Conservation (phyloP, 768 basidiomycete genomes). For the Termitomyces eurrhizus region DNA sequence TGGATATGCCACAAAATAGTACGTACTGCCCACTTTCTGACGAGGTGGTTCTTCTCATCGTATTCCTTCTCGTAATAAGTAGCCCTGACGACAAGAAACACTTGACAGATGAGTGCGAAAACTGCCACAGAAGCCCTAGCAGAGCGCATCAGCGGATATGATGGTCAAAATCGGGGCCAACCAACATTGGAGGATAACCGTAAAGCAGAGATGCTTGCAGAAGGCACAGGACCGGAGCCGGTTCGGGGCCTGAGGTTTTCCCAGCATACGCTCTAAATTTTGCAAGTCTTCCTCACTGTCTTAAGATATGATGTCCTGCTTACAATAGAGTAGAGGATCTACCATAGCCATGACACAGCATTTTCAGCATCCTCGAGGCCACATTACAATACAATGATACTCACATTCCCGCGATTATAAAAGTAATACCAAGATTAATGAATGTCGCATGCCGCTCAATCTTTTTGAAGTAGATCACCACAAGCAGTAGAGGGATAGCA, state of each 20-base stretch:
- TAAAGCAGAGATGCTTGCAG: slow-evolving; percentile 45
- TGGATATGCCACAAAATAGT: neutral
- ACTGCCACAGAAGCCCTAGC: slow-evolving; percentile 37
- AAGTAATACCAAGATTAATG: slow-evolving; percentile 40
- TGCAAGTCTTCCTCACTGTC: neutral
- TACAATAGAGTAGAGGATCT: slow-evolving; percentile 41
- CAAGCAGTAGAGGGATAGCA: slow-evolving; percentile 41
- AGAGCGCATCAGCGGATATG: neutral
- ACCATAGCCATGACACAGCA: neutral
- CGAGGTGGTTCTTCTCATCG: slow-evolving; percentile 28
- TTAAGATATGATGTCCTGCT: slow-evolving; percentile 8
- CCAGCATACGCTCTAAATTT: slow-evolving; percentile 27
- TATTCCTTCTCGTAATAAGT: slow-evolving; percentile 30
- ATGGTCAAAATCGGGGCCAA: neutral
- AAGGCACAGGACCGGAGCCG: slow-evolving; percentile 37
- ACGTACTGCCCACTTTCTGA: slow-evolving; percentile 36
- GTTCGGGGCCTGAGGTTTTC: slow-evolving; percentile 40
- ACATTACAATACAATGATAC: slow-evolving; percentile 11
- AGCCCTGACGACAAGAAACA: slow-evolving; percentile 39
- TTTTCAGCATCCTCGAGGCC: neutral
- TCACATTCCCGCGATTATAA: slow-evolving; percentile 43
- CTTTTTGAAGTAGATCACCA: slow-evolving; percentile 35
- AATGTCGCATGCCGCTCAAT: slow-evolving; percentile 45
- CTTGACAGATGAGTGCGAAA: slow-evolving; percentile 41
- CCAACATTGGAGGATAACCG: slow-evolving; percentile 45